These are phyloP conservation scores for Aspergillus homomorphus DNA, from an alignment of 495 filamentous ascomycete genomes.

Conservation along the genomic window DNA sequence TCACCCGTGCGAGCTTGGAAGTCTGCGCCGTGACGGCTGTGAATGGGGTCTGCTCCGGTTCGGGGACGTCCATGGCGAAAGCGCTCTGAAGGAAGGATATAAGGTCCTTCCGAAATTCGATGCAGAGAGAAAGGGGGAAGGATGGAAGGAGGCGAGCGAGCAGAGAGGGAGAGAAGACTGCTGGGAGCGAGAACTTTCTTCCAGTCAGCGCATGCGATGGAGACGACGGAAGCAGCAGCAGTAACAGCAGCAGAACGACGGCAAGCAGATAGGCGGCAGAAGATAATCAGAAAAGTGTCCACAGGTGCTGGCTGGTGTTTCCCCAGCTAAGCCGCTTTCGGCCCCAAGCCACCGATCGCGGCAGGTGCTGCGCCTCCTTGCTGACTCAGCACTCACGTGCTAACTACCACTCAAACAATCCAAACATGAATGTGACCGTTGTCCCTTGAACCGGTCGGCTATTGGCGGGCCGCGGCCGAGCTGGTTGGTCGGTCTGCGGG, in stretches of 20 bases:
- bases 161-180: not conserved
- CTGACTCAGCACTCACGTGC: slow-evolving; percentile 12
- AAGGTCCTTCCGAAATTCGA: not conserved
- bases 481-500: not conserved
- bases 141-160: slow-evolving; percentile 1
- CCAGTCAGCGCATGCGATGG: slow-evolving; percentile 5
- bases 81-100: not conserved
- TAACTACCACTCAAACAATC: not conserved
- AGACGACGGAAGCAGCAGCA: not conserved
- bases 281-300: slow-evolving; percentile 38
- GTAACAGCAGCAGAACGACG: not conserved
- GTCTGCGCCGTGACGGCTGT: slow-evolving; percentile 82
- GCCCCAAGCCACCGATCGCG: slow-evolving; percentile 17
- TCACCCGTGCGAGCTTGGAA: slow-evolving; percentile 64
- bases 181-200: not conserved
- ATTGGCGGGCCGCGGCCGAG: slow-evolving; percentile 1
- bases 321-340: slow-evolving; percentile 16
- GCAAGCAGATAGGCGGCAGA: not conserved
- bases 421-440: not conserved
- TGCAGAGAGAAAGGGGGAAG: not conserved
- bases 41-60: slow-evolving; percentile 80
- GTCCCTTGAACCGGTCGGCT: not conserved
- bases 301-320: slow-evolving; percentile 21
- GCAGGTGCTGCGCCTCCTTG: slow-evolving; percentile 1
- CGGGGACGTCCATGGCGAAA: slow-evolving; percentile 68